A percentile compares a stretch with the other conserved stretches of the same genome.
Conservation (phyloP, 192 early-diverging fungal species). For the Chytriomyces sp. region DNA sequence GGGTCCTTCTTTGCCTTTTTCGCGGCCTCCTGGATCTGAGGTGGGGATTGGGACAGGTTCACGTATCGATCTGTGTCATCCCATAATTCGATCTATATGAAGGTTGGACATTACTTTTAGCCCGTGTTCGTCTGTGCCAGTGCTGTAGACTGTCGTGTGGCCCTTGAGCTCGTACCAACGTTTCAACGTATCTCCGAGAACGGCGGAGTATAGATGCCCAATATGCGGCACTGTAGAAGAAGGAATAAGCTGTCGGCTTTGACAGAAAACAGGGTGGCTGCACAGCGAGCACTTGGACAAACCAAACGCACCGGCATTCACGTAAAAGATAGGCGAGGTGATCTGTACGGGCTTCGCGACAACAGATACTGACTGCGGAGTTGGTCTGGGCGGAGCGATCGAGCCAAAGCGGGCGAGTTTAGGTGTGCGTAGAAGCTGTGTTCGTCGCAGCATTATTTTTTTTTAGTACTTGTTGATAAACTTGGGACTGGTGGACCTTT, state of each 20-base stretch:
- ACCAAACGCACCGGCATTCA: slow-evolving; percentile 66
- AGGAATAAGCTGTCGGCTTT: neutral
- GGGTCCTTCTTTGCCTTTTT: slow-evolving; percentile 57
- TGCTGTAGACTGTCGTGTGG: slow-evolving; percentile 54
- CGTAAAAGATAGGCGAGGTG: slow-evolving; percentile 88
- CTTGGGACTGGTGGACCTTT: no score
- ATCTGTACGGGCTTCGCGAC: slow-evolving; percentile 18
- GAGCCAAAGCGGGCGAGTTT: neutral
- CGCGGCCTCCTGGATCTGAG: slow-evolving; percentile 89
- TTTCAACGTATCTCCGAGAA: slow-evolving; percentile 80
- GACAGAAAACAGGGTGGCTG: neutral
- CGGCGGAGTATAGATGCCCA: slow-evolving; percentile 89
- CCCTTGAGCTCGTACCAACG: slow-evolving; percentile 77
- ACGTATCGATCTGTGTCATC: neutral
- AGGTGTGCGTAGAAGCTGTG: neutral
- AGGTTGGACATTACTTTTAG: slow-evolving; percentile 65
- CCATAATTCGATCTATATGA: neutral
- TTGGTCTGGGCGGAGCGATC: no score
- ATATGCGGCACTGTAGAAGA: slow-evolving; percentile 76
- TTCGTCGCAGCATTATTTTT: no score
- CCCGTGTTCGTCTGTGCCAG: slow-evolving; percentile 97
- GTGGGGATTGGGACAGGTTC: neutral
- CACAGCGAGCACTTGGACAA: neutral
- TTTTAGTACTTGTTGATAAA: no score
- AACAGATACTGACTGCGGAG: neutral